phyloP scores from a whole-genome alignment of 768 basidiomycete genomes.

The Calocera viscosa region DNA sequence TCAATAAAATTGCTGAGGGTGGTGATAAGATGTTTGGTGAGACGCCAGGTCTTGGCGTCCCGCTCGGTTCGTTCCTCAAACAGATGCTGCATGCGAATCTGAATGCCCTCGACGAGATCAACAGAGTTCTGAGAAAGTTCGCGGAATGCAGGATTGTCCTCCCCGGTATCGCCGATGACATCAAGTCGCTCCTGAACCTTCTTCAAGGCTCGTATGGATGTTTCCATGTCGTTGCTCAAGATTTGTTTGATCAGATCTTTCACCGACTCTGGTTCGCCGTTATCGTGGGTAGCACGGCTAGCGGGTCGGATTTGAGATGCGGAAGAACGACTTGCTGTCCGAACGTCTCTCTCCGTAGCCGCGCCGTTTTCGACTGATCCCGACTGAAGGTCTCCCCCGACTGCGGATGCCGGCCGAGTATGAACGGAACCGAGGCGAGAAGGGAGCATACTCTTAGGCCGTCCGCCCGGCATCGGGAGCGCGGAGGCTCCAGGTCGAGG shows the following conservation, averaged over 20 bases:
- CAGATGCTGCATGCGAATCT: slow-evolving; percentile 79
- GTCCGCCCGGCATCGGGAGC: slow-evolving; percentile 18
- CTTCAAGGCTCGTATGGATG: slow-evolving; percentile 89
- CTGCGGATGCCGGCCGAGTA: background rate
- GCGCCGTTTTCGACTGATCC: background rate
- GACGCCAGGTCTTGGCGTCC: slow-evolving; percentile 58
- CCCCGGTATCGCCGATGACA: slow-evolving; percentile 59
- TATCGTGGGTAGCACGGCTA: background rate
- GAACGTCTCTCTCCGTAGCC: background rate
- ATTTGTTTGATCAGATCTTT: slow-evolving; percentile 29
- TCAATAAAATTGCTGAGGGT: slow-evolving; percentile 92
- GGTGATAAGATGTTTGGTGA: slow-evolving; percentile 95
- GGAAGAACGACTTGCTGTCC: background rate
- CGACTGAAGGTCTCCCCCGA: background rate
- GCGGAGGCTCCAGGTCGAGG: slow-evolving; percentile 42
- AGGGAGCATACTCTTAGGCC: slow-evolving; percentile 58
- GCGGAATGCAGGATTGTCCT: slow-evolving; percentile 54
- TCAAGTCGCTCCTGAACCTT: slow-evolving; percentile 78
- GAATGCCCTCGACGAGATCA: slow-evolving; percentile 80
- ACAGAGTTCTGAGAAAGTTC: slow-evolving; percentile 70
- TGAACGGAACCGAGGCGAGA: slow-evolving; percentile 62
- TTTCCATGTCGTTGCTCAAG: slow-evolving; percentile 68
- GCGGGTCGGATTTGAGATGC: background rate
- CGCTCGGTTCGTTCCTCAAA: slow-evolving; percentile 66
- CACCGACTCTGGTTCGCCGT: background rate